Evolutionary conservation across 2,329 filamentous ascomycete genomes (phyloP).

Genomic region (Aspergillus sp.): DNA sequence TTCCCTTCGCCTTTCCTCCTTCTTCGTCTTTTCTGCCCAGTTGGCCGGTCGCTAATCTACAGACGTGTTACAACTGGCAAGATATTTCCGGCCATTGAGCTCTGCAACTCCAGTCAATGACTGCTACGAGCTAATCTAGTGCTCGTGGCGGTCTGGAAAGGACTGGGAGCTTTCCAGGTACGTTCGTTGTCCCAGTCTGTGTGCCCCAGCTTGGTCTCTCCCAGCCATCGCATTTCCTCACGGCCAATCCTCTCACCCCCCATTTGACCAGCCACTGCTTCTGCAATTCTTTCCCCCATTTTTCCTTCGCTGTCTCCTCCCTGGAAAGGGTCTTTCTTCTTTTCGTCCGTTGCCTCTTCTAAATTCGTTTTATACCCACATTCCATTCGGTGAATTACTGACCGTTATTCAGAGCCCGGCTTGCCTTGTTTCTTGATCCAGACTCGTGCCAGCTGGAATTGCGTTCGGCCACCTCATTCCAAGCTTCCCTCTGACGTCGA

Average conservation of each 20-base stretch:
- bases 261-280: constrained; percentile 35
- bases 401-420: constrained; percentile 9
- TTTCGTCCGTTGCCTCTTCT: constrained; percentile 11
- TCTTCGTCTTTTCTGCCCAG: constrained; percentile 8
- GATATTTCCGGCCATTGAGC: constrained; percentile 16
- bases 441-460: constrained; percentile 6
- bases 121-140: constrained; percentile 16
- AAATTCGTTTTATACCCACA: constrained; percentile 22
- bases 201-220: constrained; percentile 7
- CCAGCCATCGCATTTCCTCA: constrained; percentile 44
- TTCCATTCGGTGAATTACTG: constrained; percentile 20
- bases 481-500: constrained; percentile 8
- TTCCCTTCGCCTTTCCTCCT: constrained; percentile 2
- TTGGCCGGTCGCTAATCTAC: background rate
- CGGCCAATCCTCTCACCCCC: constrained; percentile 9
- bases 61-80: background rate
- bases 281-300: constrained; percentile 14
- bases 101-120: constrained; percentile 19
- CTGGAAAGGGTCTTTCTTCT: constrained; percentile 4
- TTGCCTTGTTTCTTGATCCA: constrained; percentile 11
- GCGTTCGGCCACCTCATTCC: constrained; percentile 6
- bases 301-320: constrained; percentile 10
- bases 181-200: background rate
- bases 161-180: constrained; percentile 1
- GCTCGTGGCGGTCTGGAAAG: constrained; percentile 25